Evolutionary conservation across 768 basidiomycete species (phyloP), one percentile per base, ranked within the genome.

Genomic region (Mycena epipterygia): DNA sequence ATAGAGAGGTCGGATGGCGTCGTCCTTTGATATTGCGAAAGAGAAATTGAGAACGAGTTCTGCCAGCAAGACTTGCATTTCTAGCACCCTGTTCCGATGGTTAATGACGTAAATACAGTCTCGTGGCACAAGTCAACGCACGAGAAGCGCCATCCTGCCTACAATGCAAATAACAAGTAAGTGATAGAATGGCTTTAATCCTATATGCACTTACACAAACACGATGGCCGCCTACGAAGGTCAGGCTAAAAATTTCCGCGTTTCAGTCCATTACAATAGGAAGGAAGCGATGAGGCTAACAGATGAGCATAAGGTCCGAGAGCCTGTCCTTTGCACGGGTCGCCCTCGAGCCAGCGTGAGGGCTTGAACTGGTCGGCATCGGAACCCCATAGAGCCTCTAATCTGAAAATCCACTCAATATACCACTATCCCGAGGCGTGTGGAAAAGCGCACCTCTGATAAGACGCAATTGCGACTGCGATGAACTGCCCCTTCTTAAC

Each of bases 341-440:
- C 32, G 30, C 78, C 78, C 25, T 76, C 68, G 16, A 86, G 75
- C 86, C 87, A 87, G 30, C 87, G 81, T 58, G 85, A 85, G 6
- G 86, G 85, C n/a, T 81, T 75, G 75, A 83, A 88, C 41, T 74
- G 74, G 33, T 81, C 76, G 21, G 85, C 80, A 56, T 87, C 84
- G 16, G 77, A 35, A 23, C 86, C 86, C 86, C 87, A 87, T 11
- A 79, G 67, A 2, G 73, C 68, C 42, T 73, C 44, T 32, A 56
- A 7, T 41, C 69, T 70, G n/a, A n/a, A n/a, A 32, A 35, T n/a
- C 19, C 9, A 21, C 12, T 19, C 12, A 51, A 57, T n/a, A 49
- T 32, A 27, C 21, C 12, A 61, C 32, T 21, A 32, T 30, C 44
- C 13, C 25, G 3, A 46, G 16, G 21, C 30, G 23, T 37, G 49